These are phyloP conservation scores for Letharia columbiana DNA, from an alignment of 495 filamentous ascomycete genomes.

Conservation along the genomic window DNA sequence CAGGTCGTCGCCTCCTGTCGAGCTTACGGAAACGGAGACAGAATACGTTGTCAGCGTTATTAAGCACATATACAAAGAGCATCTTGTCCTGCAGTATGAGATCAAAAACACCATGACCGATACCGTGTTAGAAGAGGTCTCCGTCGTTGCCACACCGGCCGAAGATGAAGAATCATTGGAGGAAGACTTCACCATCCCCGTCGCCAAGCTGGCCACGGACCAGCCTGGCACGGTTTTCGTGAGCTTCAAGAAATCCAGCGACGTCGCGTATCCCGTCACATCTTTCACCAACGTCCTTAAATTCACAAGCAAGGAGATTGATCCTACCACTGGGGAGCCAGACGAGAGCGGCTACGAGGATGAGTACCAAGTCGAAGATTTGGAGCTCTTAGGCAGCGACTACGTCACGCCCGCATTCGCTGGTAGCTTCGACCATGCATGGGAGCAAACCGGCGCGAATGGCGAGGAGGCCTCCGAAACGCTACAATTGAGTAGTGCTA, in stretches of 20 bases:
- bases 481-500: slow-evolving; percentile 76
- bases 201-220: slow-evolving; percentile 67
- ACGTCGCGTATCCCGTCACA: slow-evolving; percentile 56
- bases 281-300: slow-evolving; percentile 90
- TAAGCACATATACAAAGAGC: slow-evolving; percentile 96
- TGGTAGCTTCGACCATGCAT: slow-evolving; percentile 91
- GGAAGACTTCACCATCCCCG: slow-evolving; percentile 91
- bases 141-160: slow-evolving; percentile 73
- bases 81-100: slow-evolving; percentile 93
- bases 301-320: slow-evolving; percentile 96
- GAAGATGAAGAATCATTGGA: slow-evolving; percentile 65
- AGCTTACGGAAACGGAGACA: slow-evolving; percentile 92
- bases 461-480: slow-evolving; percentile 90
- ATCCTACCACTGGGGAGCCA: slow-evolving; percentile 85
- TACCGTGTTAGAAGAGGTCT: slow-evolving; percentile 83
- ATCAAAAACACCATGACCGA: slow-evolving; percentile 95
- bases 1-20: slow-evolving; percentile 78
- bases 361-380: slow-evolving; percentile 92
- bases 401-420: slow-evolving; percentile 91
- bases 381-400: slow-evolving; percentile 85
- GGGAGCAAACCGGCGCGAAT: slow-evolving; percentile 83
- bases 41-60: slow-evolving; percentile 91
- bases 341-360: slow-evolving; percentile 92
- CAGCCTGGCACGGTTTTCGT: slow-evolving; percentile 91
- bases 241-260: slow-evolving; percentile 72